Percentiles rank a stretch among this genome's conserved stretches.
phyloP scores from a whole-genome alignment of 1,139 yeast genomes.

The Nakaseomyces glabratus region DNA sequence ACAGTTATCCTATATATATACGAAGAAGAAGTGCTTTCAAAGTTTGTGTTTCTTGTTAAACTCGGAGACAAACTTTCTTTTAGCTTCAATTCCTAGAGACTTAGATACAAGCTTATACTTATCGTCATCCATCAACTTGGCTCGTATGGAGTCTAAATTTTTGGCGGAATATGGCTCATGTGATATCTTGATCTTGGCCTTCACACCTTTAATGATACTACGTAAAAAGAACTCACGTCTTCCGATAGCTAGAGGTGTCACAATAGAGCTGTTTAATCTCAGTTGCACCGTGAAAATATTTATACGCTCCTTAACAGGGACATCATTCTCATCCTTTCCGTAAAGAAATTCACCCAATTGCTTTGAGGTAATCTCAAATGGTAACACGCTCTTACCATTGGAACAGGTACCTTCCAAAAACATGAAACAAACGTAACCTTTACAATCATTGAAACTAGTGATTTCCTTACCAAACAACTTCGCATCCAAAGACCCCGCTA shows the following conservation, averaged over 20 bases:
- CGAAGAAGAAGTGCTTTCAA: too few species aligned
- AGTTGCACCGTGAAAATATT: slow-evolving; percentile 39
- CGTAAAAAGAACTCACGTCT: slow-evolving; percentile 15
- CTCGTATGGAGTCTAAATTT: slow-evolving; percentile 28
- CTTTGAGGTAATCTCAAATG: slow-evolving; percentile 33
- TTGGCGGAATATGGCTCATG: slow-evolving; percentile 21
- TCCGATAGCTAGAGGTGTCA: slow-evolving; percentile 27
- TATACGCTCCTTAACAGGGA: slow-evolving; percentile 6
- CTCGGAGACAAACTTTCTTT: slow-evolving; percentile 31
- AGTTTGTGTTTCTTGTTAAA: slow-evolving; percentile 13
- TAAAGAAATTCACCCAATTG: slow-evolving; percentile 19
- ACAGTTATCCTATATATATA: too few species aligned
- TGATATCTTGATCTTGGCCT: slow-evolving; percentile 25
- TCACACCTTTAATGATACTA: slow-evolving; percentile 17
- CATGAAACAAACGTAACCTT: slow-evolving; percentile 37
- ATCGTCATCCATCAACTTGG: slow-evolving; percentile 34
- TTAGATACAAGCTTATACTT: slow-evolving; percentile 34
- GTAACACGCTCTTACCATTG: slow-evolving; percentile 52
- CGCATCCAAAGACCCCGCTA: slow-evolving; percentile 19
- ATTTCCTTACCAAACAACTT: slow-evolving; percentile 15
- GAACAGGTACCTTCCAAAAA: slow-evolving; percentile 65
- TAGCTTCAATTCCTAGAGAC: slow-evolving; percentile 29
- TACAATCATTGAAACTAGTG: slow-evolving; percentile 15
- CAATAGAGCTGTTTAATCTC: slow-evolving; percentile 35
- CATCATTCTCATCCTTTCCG: slow-evolving; percentile 9